These are phyloP conservation scores for Globisporangium viniferum DNA, from an alignment of 352 stramenopile genomes.

Conservation along the genomic window DNA sequence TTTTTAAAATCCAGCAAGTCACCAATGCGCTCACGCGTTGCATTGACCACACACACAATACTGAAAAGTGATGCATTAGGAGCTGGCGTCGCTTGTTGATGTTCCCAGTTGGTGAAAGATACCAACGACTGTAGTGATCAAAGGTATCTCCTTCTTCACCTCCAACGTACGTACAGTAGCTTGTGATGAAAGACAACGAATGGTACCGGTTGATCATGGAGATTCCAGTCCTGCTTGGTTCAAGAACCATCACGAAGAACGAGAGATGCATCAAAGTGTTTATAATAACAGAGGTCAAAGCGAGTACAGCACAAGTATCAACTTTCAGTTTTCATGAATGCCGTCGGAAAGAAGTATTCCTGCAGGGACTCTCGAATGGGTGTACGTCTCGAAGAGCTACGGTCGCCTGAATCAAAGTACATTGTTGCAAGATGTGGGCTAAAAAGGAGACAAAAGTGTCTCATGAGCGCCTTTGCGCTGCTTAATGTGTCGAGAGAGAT, in stretches of 20 bases:
- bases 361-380: neutral
- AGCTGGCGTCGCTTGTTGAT: neutral
- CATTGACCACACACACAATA: neutral
- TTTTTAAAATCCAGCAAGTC: neutral
- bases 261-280: neutral
- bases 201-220: neutral
- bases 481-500: neutral
- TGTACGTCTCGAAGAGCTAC: neutral
- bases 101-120: neutral
- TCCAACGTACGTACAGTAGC: too few species aligned
- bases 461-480: too few species aligned
- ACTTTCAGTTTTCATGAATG: neutral
- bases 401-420: neutral
- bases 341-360: neutral
- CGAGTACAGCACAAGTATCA: neutral
- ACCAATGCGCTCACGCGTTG: neutral
- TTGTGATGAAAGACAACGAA: neutral
- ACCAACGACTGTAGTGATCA: neutral
- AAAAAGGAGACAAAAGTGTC: too few species aligned
- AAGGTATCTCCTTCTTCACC: neutral
- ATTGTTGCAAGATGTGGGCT: neutral
- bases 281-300: neutral
- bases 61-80: neutral
- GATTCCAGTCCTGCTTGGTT: neutral
- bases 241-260: neutral